phyloP scores from a whole-genome alignment of 306 rosid genomes.

The Trifolium fragiferum region DNA sequence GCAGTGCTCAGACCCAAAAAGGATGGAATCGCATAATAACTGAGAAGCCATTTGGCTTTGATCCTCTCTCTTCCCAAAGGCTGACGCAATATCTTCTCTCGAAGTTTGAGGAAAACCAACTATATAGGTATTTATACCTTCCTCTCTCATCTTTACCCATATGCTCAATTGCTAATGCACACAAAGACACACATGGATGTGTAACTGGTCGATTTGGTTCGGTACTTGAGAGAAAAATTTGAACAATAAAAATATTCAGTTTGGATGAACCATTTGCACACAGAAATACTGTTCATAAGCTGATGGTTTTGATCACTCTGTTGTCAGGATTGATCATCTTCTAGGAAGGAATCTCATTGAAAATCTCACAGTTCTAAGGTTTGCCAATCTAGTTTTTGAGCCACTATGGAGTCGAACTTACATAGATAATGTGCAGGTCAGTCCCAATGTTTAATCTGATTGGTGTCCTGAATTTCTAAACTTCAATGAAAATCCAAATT shows the following conservation, averaged over 20 bases:
- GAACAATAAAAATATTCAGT: not conserved
- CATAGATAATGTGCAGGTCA: slow-evolving; percentile 82
- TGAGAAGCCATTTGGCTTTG: slow-evolving; percentile 93
- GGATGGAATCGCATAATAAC: slow-evolving; percentile 95
- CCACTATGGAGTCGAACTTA: slow-evolving; percentile 88
- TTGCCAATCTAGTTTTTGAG: slow-evolving; percentile 90
- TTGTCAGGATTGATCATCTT: slow-evolving; percentile 94
- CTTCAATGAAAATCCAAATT: slow-evolving; percentile 2
- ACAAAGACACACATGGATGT: not conserved
- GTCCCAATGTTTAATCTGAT: slow-evolving; percentile 33
- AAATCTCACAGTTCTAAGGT: slow-evolving; percentile 92
- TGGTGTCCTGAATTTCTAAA: slow-evolving; percentile 19
- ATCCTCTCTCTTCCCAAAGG: slow-evolving; percentile 70
- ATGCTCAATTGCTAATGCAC: slow-evolving; percentile 13
- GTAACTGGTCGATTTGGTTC: not conserved
- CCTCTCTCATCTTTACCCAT: slow-evolving; percentile 24
- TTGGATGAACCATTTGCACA: slow-evolving; percentile 22
- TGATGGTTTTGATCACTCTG: slow-evolving; percentile 39
- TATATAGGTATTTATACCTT: slow-evolving; percentile 67
- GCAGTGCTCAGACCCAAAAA: slow-evolving; percentile 73
- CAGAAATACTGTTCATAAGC: slow-evolving; percentile 16
- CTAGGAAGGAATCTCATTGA: slow-evolving; percentile 92
- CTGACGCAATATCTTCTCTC: slow-evolving; percentile 82
- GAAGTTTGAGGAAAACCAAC: slow-evolving; percentile 81
- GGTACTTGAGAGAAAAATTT: not conserved